A percentile compares a stretch with the other conserved stretches of the same genome.
These are phyloP conservation scores for Penicillium griseofulvum DNA, from an alignment of 2,329 filamentous ascomycete genomes.

Conservation along the genomic window DNA sequence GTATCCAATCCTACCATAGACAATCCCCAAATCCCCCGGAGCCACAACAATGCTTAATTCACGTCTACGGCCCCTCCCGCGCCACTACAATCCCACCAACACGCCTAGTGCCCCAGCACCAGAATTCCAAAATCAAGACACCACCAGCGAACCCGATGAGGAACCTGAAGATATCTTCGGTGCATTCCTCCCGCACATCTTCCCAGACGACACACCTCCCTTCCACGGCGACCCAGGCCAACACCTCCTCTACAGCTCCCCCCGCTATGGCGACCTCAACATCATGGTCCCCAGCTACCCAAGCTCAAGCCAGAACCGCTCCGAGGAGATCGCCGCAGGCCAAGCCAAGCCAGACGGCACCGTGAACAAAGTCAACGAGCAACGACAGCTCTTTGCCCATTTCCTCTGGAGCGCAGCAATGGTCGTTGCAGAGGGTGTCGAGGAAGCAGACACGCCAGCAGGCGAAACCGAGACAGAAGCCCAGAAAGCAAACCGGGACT, in stretches of 20 bases:
- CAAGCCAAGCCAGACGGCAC: constrained; percentile 5
- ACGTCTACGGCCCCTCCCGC: constrained; percentile 32
- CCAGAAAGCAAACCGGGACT: constrained; percentile 13
- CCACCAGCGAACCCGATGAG: constrained; percentile 20
- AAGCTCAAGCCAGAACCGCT: constrained; percentile 30
- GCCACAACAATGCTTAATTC: constrained; percentile 28
- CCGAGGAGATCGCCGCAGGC: constrained; percentile 17
- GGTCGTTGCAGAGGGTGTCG: constrained; percentile 44
- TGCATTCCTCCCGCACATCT: constrained; percentile 53
- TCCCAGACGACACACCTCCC: constrained; percentile 55
- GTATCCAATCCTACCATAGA: background rate
- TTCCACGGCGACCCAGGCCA: constrained; percentile 55
- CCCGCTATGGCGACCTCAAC: constrained; percentile 40
- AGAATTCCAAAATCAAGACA: constrained; percentile 18
- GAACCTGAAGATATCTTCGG: constrained; percentile 54
- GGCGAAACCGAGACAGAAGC: constrained; percentile 12
- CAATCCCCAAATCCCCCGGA: background rate
- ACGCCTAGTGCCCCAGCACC: constrained; percentile 13
- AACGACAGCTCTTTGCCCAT: constrained; percentile 56
- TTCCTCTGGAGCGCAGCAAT: constrained; percentile 57
- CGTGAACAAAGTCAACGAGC: constrained; percentile 41
- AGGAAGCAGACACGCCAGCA: constrained; percentile 27
- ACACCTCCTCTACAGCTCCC: constrained; percentile 50
- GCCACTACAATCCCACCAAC: constrained; percentile 12
- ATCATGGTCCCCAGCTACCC: constrained; percentile 46